Base-by-base conservation (phyloP, 352 stramenopile genomes). In the Phytophthora megakarya region DNA sequence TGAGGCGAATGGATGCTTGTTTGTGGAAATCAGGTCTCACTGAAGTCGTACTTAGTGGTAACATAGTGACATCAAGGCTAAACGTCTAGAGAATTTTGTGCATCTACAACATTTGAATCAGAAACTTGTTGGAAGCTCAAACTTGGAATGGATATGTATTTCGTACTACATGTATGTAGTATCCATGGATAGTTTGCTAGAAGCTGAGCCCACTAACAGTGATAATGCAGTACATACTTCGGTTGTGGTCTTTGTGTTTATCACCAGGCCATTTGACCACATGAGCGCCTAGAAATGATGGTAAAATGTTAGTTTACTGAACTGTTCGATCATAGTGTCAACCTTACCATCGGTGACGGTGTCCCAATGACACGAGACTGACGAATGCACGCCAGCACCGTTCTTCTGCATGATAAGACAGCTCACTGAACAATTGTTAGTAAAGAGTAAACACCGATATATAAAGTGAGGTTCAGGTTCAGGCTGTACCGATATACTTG, bases 401-500 rank as follows among this genome's bases (percentile, higher is more conserved):
- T 97, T 98, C 70, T 97, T 97, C 69, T 98, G 92, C 84, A 98
- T 97, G 68, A 98, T 95, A 8, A 95, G 66, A 51, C 85, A 96
- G 53, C 89, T 97, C 38, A 97, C 88, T 83, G 63, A 30, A 60
- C 7, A 49, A 8, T 16, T 5, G 28, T 61, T 18, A 73, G 25
- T 44, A 32, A 50, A 45, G n/a, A 38, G 4, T 47, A 16, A n/a
- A n/a, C n/a, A n/a, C n/a, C n/a, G n/a, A n/a, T n/a, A n/a, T n/a
- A n/a, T n/a, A n/a, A n/a, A n/a, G n/a, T n/a, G n/a, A n/a, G n/a
- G n/a, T n/a, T n/a, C n/a, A n/a, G n/a, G n/a, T n/a, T n/a, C n/a
- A n/a, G n/a, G n/a, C n/a, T n/a, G n/a, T 71, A 93, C 81, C 81
- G 37, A 95, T 82, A 63, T 97, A 98, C 75, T 97, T 98, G 70